Evolutionary conservation across 2,329 filamentous ascomycete species (phyloP).

Genomic region (Verticillium nonalfalfae): DNA sequence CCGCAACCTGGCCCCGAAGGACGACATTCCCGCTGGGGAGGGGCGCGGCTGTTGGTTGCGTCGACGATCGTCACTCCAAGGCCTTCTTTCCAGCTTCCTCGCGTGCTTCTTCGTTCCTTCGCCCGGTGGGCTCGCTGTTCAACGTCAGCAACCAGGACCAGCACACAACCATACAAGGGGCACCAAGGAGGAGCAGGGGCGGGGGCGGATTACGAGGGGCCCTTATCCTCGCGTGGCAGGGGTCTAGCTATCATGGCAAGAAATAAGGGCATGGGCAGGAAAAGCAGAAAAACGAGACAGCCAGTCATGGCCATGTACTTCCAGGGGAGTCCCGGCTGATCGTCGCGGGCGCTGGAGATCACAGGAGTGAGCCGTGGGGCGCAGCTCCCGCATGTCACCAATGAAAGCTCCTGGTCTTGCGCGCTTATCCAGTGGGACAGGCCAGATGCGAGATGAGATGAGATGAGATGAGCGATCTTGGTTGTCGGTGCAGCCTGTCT

Average conservation of each 20-base stretch:
- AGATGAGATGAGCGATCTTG: neutral
- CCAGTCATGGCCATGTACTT: neutral
- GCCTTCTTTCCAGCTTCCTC: neutral
- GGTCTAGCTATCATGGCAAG: neutral
- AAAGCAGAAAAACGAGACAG: neutral
- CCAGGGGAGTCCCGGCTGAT: conserved; percentile 10
- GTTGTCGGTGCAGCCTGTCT: neutral
- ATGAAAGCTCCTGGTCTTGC: neutral
- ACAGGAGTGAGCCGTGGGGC: conserved; percentile 13
- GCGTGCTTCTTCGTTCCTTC: neutral
- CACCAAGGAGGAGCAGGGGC: no score
- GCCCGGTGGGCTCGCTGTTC: neutral
- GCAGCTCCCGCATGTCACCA: neutral
- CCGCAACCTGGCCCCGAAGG: neutral
- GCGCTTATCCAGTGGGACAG: neutral
- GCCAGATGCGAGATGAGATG: neutral
- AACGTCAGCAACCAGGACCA: neutral
- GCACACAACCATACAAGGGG: no score
- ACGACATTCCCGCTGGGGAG: neutral
- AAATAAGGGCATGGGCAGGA: neutral
- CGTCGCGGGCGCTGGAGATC: conserved; percentile 14
- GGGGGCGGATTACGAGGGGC: neutral
- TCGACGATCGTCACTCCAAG: neutral
- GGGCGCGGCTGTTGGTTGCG: neutral
- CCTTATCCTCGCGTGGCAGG: conserved; percentile 9